A percentile compares a stretch with the other conserved stretches of the same genome.
phyloP scores from a whole-genome alignment of 345 rosid species.

The Pelargonium nanum region DNA sequence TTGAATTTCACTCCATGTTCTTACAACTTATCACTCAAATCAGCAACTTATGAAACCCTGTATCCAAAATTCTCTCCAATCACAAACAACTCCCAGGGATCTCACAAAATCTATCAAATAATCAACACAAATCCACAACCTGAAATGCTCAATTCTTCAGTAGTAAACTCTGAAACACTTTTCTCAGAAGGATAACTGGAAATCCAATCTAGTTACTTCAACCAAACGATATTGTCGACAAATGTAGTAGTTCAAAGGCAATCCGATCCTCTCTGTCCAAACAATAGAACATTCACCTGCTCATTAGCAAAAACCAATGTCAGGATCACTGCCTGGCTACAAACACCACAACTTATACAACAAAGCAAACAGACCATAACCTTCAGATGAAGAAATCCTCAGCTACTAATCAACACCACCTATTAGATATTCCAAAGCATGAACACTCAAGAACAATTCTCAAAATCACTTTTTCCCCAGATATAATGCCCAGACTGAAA shows the following conservation, averaged over 20 bases:
- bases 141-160: conserved; percentile 11
- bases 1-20: conserved; percentile 23
- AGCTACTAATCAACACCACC: conserved; percentile 16
- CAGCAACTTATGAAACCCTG: conserved; percentile 7
- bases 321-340: conserved; percentile 3
- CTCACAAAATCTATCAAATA: conserved; percentile 23
- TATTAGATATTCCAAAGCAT: conserved; percentile 11
- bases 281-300: conserved; percentile 24
- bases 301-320: conserved; percentile 15
- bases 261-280: conserved; percentile 15
- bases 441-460: conserved; percentile 5
- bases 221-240: conserved; percentile 22
- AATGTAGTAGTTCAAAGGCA: conserved; percentile 20
- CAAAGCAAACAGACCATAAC: conserved; percentile 10
- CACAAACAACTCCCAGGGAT: conserved; percentile 8
- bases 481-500: not conserved
- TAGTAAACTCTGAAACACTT: conserved; percentile 8
- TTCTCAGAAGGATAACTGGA: too few relatives aligned
- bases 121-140: conserved; percentile 15
- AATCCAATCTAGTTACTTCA: conserved; percentile 17
- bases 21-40: conserved; percentile 13
- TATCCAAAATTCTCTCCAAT: conserved; percentile 4
- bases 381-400: conserved; percentile 7
- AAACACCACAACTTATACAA: conserved; percentile 7
- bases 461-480: not conserved